phyloP scores from a whole-genome alignment of 2,329 filamentous ascomycete species.

The Trichoderma polysporum region DNA sequence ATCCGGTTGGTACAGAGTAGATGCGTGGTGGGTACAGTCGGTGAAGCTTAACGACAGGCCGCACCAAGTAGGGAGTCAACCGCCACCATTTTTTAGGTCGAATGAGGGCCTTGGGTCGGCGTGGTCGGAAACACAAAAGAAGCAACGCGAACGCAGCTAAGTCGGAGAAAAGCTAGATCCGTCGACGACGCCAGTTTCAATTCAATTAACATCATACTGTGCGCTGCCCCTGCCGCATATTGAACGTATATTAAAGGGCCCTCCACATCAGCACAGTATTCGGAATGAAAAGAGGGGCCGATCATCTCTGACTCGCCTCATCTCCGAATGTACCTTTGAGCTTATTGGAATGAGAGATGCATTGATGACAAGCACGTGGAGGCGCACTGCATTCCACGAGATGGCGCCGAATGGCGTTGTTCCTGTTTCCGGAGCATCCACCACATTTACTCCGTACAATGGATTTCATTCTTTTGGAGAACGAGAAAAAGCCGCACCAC shows the following conservation, averaged over 20 bases:
- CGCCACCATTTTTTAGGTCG: conserved; percentile 18
- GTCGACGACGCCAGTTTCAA: background rate
- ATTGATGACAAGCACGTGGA: conserved; percentile 4
- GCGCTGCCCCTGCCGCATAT: conserved; percentile 17
- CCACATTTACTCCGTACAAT: background rate
- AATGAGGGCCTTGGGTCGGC: conserved; percentile 9
- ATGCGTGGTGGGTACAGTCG: background rate
- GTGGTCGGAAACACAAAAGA: conserved; percentile 6
- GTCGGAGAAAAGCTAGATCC: background rate
- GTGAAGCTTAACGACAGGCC: conserved; percentile 4
- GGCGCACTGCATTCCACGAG: conserved; percentile 5
- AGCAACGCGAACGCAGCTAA: background rate
- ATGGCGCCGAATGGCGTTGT: background rate
- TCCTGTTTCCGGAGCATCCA: background rate
- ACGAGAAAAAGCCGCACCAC: background rate
- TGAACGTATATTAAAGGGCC: background rate
- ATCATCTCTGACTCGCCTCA: conserved; percentile 17
- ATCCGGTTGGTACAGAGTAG: conserved; percentile 12
- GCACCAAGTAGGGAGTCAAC: conserved; percentile 16
- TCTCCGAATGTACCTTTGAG: conserved; percentile 5
- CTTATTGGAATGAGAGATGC: background rate
- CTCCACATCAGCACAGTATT: conserved; percentile 10
- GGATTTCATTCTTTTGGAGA: background rate
- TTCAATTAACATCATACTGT: conserved; percentile 17
- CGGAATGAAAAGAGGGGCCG: conserved; percentile 18